Conservation (phyloP, 2,329 filamentous ascomycete species). For the Escovopsis sp. region DNA sequence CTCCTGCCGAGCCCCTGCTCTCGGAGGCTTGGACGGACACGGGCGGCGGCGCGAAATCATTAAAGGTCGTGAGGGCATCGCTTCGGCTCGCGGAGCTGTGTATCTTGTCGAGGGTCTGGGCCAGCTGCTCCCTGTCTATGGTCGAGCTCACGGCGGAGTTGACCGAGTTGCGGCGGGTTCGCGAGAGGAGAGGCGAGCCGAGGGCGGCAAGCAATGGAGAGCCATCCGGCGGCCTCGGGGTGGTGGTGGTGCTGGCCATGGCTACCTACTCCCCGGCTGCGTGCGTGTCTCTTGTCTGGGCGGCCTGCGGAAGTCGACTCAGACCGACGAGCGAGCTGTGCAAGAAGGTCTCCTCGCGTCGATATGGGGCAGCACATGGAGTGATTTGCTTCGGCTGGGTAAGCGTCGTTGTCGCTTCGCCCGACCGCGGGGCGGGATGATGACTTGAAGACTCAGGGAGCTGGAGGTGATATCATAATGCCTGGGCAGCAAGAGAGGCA, state of each 20-base stretch:
- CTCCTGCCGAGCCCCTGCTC: constrained; percentile 53
- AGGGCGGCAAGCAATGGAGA: constrained; percentile 13
- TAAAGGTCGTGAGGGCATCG: constrained; percentile 78
- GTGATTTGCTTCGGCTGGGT: neutral
- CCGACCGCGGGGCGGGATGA: neutral
- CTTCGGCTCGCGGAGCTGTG: constrained; percentile 80
- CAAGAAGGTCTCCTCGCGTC: neutral
- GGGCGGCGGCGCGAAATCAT: constrained; percentile 70
- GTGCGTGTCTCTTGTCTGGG: neutral
- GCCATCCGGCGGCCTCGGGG: constrained; percentile 16
- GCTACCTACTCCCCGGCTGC: neutral
- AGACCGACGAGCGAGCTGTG: neutral
- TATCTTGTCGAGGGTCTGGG: constrained; percentile 70
- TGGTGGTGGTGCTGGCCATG: constrained; percentile 17
- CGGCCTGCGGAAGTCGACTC: neutral
- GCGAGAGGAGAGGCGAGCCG: constrained; percentile 18
- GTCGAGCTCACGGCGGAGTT: constrained; percentile 24
- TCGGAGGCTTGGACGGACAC: constrained; percentile 44
- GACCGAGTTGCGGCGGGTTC: constrained; percentile 24
- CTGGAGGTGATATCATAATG: constrained; percentile 11
- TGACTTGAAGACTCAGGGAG: neutral
- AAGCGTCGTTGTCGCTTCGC: neutral
- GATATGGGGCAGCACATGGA: neutral
- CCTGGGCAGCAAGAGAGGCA: neutral
- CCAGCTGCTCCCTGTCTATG: constrained; percentile 56